These are phyloP conservation scores for Pilatotrama ljubarskyi DNA, from an alignment of 768 basidiomycete species.

Conservation along the genomic window DNA sequence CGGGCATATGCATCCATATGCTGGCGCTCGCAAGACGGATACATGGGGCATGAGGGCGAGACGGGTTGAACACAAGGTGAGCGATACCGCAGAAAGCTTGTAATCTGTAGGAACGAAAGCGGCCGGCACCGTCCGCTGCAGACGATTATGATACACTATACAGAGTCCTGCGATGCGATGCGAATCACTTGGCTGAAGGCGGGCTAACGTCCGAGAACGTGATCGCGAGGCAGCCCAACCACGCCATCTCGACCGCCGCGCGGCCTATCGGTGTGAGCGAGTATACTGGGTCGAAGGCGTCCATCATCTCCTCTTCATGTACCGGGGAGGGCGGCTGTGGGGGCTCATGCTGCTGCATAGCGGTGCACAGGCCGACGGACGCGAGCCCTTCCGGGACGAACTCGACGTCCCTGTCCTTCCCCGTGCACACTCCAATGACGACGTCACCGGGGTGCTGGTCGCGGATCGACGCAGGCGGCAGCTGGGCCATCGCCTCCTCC, in stretches of 20 bases:
- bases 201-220: constrained; percentile 34
- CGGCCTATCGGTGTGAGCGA: constrained; percentile 46
- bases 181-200: constrained; percentile 8
- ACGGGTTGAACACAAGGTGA: not conserved
- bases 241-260: constrained; percentile 54
- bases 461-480: constrained; percentile 37
- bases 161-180: not conserved
- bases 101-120: constrained; percentile 5
- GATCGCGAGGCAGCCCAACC: constrained; percentile 55
- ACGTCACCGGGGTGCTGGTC: constrained; percentile 40
- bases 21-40: not conserved
- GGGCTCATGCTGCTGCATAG: constrained; percentile 16
- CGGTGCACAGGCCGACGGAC: constrained; percentile 65
- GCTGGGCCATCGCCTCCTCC: constrained; percentile 38
- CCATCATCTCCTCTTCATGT: constrained; percentile 43
- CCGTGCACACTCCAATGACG: constrained; percentile 61
- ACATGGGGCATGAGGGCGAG: not conserved
- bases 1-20: not conserved
- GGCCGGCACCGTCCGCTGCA: not conserved
- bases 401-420: constrained; percentile 68
- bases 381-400: constrained; percentile 80
- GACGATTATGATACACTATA: constrained; percentile 11
- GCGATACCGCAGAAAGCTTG: not conserved
- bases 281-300: constrained; percentile 27
- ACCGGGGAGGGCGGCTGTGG: constrained; percentile 27